Base-by-base conservation (phyloP, 1,284 basidiomycete species). In the Ceratobasidium sp. region DNA sequence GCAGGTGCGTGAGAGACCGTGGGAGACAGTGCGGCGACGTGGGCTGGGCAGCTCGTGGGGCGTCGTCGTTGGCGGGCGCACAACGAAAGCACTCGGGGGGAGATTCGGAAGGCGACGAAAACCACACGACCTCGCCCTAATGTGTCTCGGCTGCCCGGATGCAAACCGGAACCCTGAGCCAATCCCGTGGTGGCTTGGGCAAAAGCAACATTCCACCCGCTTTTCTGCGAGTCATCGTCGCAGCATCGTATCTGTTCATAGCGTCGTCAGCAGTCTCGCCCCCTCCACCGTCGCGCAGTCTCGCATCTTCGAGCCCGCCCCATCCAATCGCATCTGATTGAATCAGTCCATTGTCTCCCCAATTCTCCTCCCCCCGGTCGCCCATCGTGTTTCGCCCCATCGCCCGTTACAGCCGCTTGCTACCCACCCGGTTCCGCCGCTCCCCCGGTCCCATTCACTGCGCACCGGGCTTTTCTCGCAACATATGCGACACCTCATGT, bases 71-170 rank as follows among this genome's bases (percentile, higher is more conserved):
- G 65, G 59, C 59, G 41, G 51, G 65, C 65, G 65, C 49, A 34
- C 65, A 68, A 68, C 65, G 65, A 68, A 68, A 31, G 65, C 49
- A 68, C 49, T 68, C 65, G 65, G 48, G 34, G 65, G 65, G 65
- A 64, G 24, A 48, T 37, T 66, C 64, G 49, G 64, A 66, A 49
- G 64, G 43, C 34, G 14, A 53, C 9, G 46, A 37, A 39, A 49
- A 46, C 31, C 64, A 37, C 29, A 53, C 51, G 51, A 39, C 34
- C 49, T n/a, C 31, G 64, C 11, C 46, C 27, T 37, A 61, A 37
- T 59, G 34, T 41, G 48, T 66, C 37, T 29, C 29, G 24, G 34
- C 61, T 22, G 61, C 14, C 51, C 64, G 64, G 64, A 51, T 53
- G 64, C 46, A 53, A 51, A 53, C 34, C 16, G 48, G 51, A 43